phyloP scores from a whole-genome alignment of 2,329 filamentous ascomycete species.

The Emergomyces africanus region DNA sequence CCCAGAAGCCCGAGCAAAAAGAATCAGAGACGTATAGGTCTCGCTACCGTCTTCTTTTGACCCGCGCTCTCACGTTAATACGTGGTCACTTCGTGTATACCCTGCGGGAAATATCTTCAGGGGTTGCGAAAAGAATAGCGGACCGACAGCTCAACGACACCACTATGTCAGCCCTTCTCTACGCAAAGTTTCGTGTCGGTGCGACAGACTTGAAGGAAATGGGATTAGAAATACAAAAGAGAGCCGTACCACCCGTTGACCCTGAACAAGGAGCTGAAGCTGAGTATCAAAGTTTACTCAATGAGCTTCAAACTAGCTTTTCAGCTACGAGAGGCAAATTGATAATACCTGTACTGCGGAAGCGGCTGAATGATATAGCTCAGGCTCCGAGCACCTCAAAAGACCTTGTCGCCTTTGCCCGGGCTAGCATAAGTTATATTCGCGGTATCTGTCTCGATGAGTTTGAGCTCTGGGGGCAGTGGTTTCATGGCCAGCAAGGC shows the following conservation, averaged over 20 bases:
- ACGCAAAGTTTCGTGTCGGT: slow-evolving; percentile 57
- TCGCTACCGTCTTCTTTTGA: slow-evolving; percentile 71
- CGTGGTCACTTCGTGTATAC: slow-evolving; percentile 53
- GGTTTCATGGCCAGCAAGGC: slow-evolving; percentile 51
- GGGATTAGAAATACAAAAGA: slow-evolving; percentile 55
- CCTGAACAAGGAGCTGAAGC: slow-evolving; percentile 46
- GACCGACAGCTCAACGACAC: slow-evolving; percentile 59
- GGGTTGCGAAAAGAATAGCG: slow-evolving; percentile 50
- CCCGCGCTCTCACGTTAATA: slow-evolving; percentile 52
- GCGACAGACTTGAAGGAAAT: slow-evolving; percentile 54
- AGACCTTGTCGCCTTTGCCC: slow-evolving; percentile 52
- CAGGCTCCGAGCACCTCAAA: slow-evolving; percentile 48
- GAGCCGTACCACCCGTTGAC: slow-evolving; percentile 47
- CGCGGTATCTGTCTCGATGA: slow-evolving; percentile 54
- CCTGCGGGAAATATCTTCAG: slow-evolving; percentile 49
- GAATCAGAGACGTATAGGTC: slow-evolving; percentile 81
- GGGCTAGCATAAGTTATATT: slow-evolving; percentile 52
- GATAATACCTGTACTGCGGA: slow-evolving; percentile 49
- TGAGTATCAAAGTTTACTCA: slow-evolving; percentile 54
- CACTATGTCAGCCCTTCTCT: slow-evolving; percentile 56
- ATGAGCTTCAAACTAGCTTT: slow-evolving; percentile 52
- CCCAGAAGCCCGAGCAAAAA: slow-evolving; percentile 57
- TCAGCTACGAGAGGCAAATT: slow-evolving; percentile 45
- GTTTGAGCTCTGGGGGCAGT: slow-evolving; percentile 53
- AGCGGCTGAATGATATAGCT: slow-evolving; percentile 44